phyloP scores from a whole-genome alignment of 2,329 filamentous ascomycete genomes.

The Ceratocystis harringtonii region DNA sequence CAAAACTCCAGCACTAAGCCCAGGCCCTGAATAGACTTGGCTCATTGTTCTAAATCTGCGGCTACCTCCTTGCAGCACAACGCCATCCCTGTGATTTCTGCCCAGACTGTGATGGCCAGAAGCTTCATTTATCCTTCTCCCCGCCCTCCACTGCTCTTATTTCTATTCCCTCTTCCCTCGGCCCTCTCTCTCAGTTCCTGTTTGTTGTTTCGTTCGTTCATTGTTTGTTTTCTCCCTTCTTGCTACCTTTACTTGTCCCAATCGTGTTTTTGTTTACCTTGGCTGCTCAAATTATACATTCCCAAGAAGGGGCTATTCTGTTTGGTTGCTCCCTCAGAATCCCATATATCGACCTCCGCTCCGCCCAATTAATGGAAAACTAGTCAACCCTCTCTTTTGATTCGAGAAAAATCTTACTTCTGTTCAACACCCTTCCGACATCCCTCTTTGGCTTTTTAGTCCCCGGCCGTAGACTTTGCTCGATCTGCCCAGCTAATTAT shows the following conservation, averaged over 20 bases:
- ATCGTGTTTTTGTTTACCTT: background rate
- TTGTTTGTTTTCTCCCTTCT: conserved; percentile 1
- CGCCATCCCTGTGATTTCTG: background rate
- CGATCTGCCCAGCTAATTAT: no score
- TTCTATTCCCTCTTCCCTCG: background rate
- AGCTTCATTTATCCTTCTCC: conserved; percentile 1
- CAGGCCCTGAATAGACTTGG: background rate
- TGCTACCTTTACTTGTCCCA: background rate
- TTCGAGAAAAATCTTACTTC: background rate
- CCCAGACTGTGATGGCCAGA: background rate
- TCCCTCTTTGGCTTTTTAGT: background rate
- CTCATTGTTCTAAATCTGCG: background rate
- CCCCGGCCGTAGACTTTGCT: no score
- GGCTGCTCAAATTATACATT: background rate
- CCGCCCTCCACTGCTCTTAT: background rate
- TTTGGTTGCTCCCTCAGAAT: conserved; percentile 7
- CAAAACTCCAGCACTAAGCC: background rate
- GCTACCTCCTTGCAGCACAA: background rate
- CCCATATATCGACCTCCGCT: background rate
- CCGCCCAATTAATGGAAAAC: background rate
- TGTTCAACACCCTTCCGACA: background rate
- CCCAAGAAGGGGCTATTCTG: background rate
- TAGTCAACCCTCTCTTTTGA: background rate
- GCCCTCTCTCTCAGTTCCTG: background rate
- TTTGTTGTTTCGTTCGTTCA: background rate